Evolutionary conservation across 192 early-diverging fungal species (phyloP), one percentile per base, ranked within the genome.

Genomic region (Physocladia obscura): DNA sequence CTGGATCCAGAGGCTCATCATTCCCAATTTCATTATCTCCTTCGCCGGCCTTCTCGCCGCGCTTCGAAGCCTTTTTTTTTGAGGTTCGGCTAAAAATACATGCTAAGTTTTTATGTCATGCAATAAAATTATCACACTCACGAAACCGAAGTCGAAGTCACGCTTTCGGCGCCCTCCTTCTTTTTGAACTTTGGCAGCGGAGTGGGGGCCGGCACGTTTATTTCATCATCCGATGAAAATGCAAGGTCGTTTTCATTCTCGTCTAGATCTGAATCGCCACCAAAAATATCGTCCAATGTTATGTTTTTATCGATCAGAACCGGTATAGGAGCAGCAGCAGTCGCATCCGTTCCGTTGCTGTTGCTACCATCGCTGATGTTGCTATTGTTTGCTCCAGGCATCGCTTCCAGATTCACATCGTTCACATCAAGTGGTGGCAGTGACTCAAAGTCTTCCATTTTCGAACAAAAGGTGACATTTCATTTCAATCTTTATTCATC

Each of bases 171-270:
- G 6, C 34, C 34, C 24, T 36, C 50, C 39, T 70, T 74, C 50
- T 82, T 82, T 57, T 77, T 79, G 60, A 82, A 82, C 2, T 64
- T 76, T 27, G 77, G 76, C 19, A 80, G 52, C 27, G 29, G 19
- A 17, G 32, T 49, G 38, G 74, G 57, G 32, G 62, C 39, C 48
- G 49, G 62, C 39, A 49, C 50, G 6, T 22, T 36, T n/a, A 34
- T 49, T 54, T 73, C 77, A 47, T 78, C 69, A 40, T 71, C 69
- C 6, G 68, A 64, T 31, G 67, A 61, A 26, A 72, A 67, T 29
- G 11, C 54, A 30, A 68, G 50, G 21, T 74, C 70, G 59, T 69
- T 50, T n/a, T 52, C 67, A 22, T 75, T 35, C 8, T 78, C 77
- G 38, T 79, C 74, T 6, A 76, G 67, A 37, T 79, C 77, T 24